phyloP scores from a whole-genome alignment of 2,329 filamentous ascomycete species.

The Rhytidhysteron rufulum region DNA sequence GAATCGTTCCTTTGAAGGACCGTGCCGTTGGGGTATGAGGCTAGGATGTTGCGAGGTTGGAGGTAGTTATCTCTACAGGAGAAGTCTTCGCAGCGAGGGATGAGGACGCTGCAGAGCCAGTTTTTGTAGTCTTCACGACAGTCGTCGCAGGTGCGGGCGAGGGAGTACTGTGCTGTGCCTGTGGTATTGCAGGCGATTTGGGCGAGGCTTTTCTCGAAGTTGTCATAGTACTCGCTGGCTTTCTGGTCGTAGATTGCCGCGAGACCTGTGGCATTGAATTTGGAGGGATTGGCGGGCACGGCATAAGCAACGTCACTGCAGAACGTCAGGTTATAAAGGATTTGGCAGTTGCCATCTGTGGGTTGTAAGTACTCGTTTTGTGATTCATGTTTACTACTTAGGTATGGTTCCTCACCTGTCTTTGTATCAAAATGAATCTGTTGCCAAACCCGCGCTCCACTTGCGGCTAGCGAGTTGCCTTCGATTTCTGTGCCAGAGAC shows the following conservation, averaged over 20 bases:
- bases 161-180: conserved; percentile 71
- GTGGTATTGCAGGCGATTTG: conserved; percentile 83
- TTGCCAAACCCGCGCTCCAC: conserved; percentile 73
- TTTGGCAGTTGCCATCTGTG: conserved; percentile 73
- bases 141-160: conserved; percentile 70
- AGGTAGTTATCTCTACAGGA: conserved; percentile 50
- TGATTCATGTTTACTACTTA: not conserved
- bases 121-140: conserved; percentile 81
- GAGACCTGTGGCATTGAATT: conserved; percentile 59
- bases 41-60: conserved; percentile 65
- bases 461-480: conserved; percentile 49
- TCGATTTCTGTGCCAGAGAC: conserved; percentile 46
- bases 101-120: conserved; percentile 91
- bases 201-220: conserved; percentile 76
- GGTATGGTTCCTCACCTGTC: conserved; percentile 50
- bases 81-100: conserved; percentile 89
- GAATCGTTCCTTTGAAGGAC: conserved; percentile 19
- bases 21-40: conserved; percentile 68
- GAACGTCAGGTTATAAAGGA: conserved; percentile 83
- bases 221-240: conserved; percentile 64
- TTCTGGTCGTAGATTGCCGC: conserved; percentile 73
- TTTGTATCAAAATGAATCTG: conserved; percentile 75
- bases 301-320: conserved; percentile 87
- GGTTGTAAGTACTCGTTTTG: conserved; percentile 11
- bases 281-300: conserved; percentile 74